These are phyloP conservation scores for Cadophora sp. DNA, from an alignment of 2,329 filamentous ascomycete genomes.

Conservation along the genomic window DNA sequence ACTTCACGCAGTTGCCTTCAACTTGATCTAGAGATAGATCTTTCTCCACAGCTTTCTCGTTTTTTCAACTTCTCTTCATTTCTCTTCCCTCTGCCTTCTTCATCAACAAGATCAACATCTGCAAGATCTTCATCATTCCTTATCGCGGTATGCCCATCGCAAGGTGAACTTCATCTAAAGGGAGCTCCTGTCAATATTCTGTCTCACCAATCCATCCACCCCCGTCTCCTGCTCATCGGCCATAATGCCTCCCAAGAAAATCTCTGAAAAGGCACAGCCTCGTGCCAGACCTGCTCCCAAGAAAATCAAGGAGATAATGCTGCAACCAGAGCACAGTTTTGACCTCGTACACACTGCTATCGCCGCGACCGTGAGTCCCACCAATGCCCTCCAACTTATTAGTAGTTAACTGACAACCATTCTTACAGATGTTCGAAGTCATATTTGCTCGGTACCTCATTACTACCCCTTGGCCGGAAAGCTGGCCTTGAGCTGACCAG, in stretches of 20 bases:
- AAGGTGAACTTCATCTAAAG: too few relatives aligned
- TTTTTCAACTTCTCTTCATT: too few relatives aligned
- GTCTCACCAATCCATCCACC: too few relatives aligned
- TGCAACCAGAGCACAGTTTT: not conserved
- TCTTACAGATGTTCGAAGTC: not conserved
- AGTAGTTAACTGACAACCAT: not conserved
- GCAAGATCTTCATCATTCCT: not conserved
- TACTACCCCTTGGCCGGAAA: not conserved
- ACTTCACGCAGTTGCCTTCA: not conserved
- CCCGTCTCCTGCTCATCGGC: not conserved
- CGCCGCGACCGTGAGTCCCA: not conserved
- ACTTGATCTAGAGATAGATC: not conserved
- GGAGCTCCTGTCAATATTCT: too few relatives aligned
- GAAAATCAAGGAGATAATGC: not conserved
- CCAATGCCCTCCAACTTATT: not conserved
- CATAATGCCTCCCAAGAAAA: constrained; percentile 1
- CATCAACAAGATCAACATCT: not conserved
- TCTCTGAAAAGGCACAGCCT: not conserved
- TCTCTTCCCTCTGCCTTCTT: not conserved
- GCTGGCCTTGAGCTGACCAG: not conserved
- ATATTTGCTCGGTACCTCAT: constrained; percentile 2
- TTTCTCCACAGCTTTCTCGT: not conserved
- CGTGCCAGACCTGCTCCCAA: not conserved
- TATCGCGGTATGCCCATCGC: too few relatives aligned
- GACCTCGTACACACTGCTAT: constrained; percentile 9